A percentile compares a stretch with the other conserved stretches of the same genome.
These are phyloP conservation scores for Vigna angularis DNA, from an alignment of 306 rosid genomes.

Conservation along the genomic window DNA sequence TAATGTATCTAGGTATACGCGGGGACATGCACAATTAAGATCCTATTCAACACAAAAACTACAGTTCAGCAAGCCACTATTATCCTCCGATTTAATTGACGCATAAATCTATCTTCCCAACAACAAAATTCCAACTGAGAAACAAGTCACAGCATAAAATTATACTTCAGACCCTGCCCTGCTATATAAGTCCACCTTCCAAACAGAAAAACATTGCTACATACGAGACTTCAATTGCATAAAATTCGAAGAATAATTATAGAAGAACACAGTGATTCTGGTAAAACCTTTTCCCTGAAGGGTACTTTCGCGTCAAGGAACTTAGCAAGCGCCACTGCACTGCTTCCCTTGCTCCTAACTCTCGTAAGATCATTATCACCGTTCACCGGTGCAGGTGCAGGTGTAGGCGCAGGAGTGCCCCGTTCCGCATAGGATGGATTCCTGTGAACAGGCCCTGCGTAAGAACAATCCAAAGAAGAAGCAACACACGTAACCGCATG, in stretches of 20 bases:
- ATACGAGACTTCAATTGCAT: neutral
- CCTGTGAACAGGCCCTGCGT: slow-evolving; percentile 56
- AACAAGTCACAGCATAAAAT: neutral
- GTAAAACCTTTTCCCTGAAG: slow-evolving; percentile 72
- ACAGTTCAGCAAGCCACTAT: neutral
- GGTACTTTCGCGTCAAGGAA: slow-evolving; percentile 74
- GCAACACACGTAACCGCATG: slow-evolving; percentile 24
- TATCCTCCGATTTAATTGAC: neutral
- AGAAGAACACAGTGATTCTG: slow-evolving; percentile 1
- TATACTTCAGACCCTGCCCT: neutral
- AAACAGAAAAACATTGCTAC: neutral
- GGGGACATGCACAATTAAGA: neutral
- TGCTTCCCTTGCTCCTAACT: slow-evolving; percentile 41
- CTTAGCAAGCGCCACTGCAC: slow-evolving; percentile 37
- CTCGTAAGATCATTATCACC: slow-evolving; percentile 21
- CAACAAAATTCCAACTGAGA: neutral
- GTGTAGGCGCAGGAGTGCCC: slow-evolving; percentile 21
- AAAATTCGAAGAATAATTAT: neutral
- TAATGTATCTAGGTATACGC: neutral
- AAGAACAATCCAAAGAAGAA: slow-evolving; percentile 44
- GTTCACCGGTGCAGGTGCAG: slow-evolving; percentile 28
- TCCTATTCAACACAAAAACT: neutral
- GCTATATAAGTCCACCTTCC: slow-evolving; percentile 6
- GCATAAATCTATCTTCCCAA: neutral
- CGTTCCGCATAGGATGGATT: slow-evolving; percentile 36